Evolutionary conservation across 2,329 filamentous ascomycete species (phyloP), one percentile per base, ranked within the genome.

Genomic region (Botrytis sinoallii): DNA sequence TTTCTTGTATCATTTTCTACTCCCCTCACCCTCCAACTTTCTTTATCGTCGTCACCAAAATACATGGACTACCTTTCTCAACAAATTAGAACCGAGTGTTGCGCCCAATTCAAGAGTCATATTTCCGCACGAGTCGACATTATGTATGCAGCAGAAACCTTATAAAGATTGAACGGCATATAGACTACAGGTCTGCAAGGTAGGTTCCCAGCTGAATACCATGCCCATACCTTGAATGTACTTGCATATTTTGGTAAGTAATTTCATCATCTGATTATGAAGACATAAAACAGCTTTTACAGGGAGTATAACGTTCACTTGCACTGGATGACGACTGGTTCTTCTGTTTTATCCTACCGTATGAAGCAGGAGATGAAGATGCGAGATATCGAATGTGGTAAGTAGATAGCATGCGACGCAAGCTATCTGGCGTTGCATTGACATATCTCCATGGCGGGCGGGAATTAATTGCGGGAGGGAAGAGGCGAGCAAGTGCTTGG

Each of bases 401-500:
- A 32, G 25, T 48, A 48, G 64, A 35, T 12, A 29, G 29, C 12
- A 66, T 65, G 29, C 63, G 10, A 16, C 22, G 65, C 25, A 57
- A 42, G n/a, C 66, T 68, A 52, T n/a, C 48, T 55, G 48, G 16
- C 35, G 35, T 32, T 68, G 25, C 48, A 68, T 68, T 38, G 65
- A 29, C 32, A 38, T 42, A 25, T 57, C 66, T 42, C 48, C 66
- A 42, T 57, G 10, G n/a, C 66, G 48, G 66, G 25, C 48, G 38
- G 66, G 48, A 57, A 57, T 44, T 59, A 32, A 57, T 57, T 57
- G 46, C 48, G 66, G 66, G 48, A 69, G 66, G 66, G 48, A 69
- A 69, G 48, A 69, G 66, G 66, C 66, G 66, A 69, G 66, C 66
- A 38, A 57, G 66, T 59, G 66, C 65, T 68, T 68, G 65, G 35